phyloP scores from a whole-genome alignment of 2,329 filamentous ascomycete species.

The Colletotrichum phormii region DNA sequence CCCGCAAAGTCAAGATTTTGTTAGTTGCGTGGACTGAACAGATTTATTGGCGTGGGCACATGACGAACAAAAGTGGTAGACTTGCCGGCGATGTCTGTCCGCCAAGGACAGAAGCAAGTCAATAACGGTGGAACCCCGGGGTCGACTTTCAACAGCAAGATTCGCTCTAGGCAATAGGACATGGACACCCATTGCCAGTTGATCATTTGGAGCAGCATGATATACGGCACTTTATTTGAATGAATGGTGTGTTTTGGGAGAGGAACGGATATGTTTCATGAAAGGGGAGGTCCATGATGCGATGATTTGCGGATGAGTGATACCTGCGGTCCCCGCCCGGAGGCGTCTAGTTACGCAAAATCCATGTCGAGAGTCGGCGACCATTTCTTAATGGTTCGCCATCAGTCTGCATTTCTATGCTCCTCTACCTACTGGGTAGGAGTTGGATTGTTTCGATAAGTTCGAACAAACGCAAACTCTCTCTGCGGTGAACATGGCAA shows the following conservation, averaged over 20 bases:
- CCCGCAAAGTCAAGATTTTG: slow-evolving; percentile 23
- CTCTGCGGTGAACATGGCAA: too few species aligned
- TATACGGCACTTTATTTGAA: background rate
- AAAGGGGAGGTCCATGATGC: slow-evolving; percentile 29
- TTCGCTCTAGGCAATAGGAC: background rate
- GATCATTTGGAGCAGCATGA: background rate
- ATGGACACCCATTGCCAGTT: too few species aligned
- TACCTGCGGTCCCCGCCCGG: slow-evolving; percentile 11
- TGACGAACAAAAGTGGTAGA: slow-evolving; percentile 5
- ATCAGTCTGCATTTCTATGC: background rate
- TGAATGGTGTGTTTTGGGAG: slow-evolving; percentile 24
- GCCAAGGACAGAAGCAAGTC: background rate
- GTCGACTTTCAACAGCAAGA: background rate
- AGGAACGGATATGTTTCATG: slow-evolving; percentile 27
- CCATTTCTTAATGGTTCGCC: background rate
- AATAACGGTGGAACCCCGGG: background rate
- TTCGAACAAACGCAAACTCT: too few species aligned
- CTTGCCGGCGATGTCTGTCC: background rate
- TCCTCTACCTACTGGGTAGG: too few species aligned
- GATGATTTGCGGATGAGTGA: slow-evolving; percentile 30
- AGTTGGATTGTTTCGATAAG: too few species aligned
- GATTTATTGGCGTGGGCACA: slow-evolving; percentile 15
- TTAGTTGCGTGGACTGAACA: slow-evolving; percentile 14
- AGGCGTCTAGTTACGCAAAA: background rate
- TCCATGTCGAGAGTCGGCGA: background rate